Evolutionary conservation across 176 grass and related monocot genomes (phyloP).

Genomic region (Bromus sterilis): DNA sequence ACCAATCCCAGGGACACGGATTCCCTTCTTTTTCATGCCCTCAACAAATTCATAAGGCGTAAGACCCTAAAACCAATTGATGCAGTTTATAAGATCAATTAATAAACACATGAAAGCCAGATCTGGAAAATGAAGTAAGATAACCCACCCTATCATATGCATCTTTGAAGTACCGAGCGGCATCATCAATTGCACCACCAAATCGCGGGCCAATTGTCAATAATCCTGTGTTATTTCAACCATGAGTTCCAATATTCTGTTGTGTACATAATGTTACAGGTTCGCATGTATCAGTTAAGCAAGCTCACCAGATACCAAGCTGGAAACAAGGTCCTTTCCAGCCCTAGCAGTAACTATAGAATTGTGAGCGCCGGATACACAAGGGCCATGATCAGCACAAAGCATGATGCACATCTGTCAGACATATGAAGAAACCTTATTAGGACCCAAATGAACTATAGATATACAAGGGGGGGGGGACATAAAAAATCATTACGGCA

Average conservation of each 20-base stretch:
- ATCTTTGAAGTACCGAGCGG: constrained; percentile 97
- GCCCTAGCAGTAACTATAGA: constrained; percentile 92
- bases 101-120: not conserved
- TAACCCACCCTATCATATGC: constrained; percentile 77
- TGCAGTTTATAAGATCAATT: not conserved
- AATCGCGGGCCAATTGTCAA: constrained; percentile 97
- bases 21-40: constrained; percentile 99
- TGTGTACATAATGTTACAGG: not conserved
- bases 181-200: constrained; percentile 99
- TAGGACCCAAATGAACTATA: constrained; percentile 12
- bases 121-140: not conserved
- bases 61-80: constrained; percentile 43
- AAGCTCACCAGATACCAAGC: constrained; percentile 90
- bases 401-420: constrained; percentile 93
- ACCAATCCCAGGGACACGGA: constrained; percentile 95
- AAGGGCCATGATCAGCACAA: constrained; percentile 95
- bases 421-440: constrained; percentile 9
- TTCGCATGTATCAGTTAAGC: constrained; percentile 12
- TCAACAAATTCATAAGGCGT: constrained; percentile 97
- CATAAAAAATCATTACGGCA: not conserved
- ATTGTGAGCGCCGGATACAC: constrained; percentile 98
- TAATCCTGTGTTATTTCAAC: constrained; percentile 46
- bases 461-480: not conserved
- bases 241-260: not conserved
- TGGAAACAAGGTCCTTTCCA: constrained; percentile 95